phyloP scores from a whole-genome alignment of 306 rosid species.

The Prunus mongolica region DNA sequence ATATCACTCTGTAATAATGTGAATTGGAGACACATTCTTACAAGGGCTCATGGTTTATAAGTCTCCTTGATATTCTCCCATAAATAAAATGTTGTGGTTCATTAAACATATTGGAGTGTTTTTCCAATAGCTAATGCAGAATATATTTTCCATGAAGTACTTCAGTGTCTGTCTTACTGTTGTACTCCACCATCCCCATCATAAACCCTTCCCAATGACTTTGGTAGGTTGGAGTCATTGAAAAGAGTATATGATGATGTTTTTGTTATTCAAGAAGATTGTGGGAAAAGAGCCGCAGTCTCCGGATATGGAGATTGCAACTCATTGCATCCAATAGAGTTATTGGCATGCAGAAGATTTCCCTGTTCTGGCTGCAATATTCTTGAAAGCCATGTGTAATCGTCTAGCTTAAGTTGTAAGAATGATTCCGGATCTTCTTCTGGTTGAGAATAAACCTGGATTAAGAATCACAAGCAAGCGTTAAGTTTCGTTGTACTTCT shows the following conservation, averaged over 20 bases:
- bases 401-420: not conserved
- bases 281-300: constrained; percentile 13
- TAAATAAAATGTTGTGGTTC: not conserved
- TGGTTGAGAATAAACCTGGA: constrained; percentile 9
- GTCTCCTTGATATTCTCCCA: not conserved
- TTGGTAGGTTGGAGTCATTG: not conserved
- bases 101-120: not conserved
- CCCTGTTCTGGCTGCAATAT: not conserved
- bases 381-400: not conserved
- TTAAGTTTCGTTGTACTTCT: constrained; percentile 3
- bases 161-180: not conserved
- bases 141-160: not conserved
- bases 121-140: not conserved
- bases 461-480: constrained; percentile 18
- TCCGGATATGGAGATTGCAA: not conserved
- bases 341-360: not conserved
- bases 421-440: not conserved
- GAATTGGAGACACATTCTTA: not conserved
- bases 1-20: not conserved
- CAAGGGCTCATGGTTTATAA: not conserved
- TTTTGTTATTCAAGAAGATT: constrained; percentile 14
- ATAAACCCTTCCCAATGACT: not conserved
- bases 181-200: not conserved
- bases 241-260: not conserved
- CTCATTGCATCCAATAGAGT: constrained; percentile 10